Percentiles rank a stretch among this genome's conserved stretches.
phyloP scores from a whole-genome alignment of 202 grass and related monocot species.

The Eragrostis tef region DNA sequence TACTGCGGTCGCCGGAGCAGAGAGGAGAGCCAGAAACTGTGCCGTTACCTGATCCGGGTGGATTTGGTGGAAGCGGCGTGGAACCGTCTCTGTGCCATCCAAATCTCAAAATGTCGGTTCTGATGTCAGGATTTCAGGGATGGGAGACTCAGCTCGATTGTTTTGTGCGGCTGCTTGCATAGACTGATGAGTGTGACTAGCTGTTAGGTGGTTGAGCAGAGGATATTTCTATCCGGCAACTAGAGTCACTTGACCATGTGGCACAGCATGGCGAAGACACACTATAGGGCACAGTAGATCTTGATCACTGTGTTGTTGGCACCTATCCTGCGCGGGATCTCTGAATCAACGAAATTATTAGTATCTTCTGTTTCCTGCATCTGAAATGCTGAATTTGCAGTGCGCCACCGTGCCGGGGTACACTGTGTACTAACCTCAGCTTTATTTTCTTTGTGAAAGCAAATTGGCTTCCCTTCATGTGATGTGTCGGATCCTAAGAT shows the following conservation, averaged over 20 bases:
- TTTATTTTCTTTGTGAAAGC: not conserved
- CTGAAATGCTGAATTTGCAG: slow-evolving; percentile 5
- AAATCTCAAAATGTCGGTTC: not conserved
- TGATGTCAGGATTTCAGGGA: not conserved
- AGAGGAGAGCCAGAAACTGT: not conserved
- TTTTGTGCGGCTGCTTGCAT: not conserved
- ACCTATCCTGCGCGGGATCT: not conserved
- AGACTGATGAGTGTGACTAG: not conserved
- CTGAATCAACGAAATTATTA: slow-evolving; percentile 7
- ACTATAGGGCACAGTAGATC: not conserved
- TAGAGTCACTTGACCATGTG: slow-evolving; percentile 39
- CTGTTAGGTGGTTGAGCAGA: not conserved
- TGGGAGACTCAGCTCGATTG: not conserved
- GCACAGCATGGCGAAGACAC: not conserved
- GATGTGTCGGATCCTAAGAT: not conserved
- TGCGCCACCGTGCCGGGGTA: not conserved
- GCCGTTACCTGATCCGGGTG: slow-evolving; percentile 24
- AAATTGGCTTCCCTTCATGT: not conserved
- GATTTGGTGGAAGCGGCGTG: not conserved
- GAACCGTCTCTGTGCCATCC: not conserved
- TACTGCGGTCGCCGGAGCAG: slow-evolving; percentile 6
- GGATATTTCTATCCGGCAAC: not conserved
- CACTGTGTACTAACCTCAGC: not conserved
- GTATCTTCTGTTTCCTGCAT: not conserved
- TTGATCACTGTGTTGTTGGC: not conserved